Evolutionary conservation across 2,329 filamentous ascomycete species (phyloP).

Genomic region (Botryotinia globosa): DNA sequence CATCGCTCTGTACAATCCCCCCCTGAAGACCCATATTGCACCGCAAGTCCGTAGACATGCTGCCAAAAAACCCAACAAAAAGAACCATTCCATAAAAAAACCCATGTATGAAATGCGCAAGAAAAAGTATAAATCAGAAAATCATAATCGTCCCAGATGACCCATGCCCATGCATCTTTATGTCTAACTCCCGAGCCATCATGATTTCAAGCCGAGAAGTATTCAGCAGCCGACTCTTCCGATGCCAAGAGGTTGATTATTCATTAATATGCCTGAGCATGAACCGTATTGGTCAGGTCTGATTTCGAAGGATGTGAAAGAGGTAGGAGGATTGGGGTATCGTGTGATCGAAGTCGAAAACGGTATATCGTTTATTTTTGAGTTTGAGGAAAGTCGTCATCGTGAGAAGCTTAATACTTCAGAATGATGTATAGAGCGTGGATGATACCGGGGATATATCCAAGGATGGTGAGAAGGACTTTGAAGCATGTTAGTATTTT

Average conservation of each 20-base stretch:
- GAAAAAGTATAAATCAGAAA: slow-evolving; percentile 7
- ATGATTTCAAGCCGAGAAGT: slow-evolving; percentile 8
- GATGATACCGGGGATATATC: slow-evolving; percentile 24
- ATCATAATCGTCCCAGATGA: background rate
- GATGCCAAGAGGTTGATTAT: slow-evolving; percentile 15
- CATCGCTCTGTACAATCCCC: slow-evolving; percentile 10
- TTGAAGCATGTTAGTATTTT: background rate
- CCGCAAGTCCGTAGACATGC: slow-evolving; percentile 31
- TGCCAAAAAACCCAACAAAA: slow-evolving; percentile 23
- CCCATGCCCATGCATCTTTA: slow-evolving; percentile 9
- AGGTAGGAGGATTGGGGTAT: background rate
- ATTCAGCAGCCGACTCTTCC: slow-evolving; percentile 6
- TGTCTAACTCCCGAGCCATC: background rate
- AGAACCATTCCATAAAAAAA: slow-evolving; percentile 14
- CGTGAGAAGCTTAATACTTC: slow-evolving; percentile 63
- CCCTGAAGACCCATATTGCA: slow-evolving; percentile 17
- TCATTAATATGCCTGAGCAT: background rate
- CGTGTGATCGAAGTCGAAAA: background rate
- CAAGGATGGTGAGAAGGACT: slow-evolving; percentile 22
- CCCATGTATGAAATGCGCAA: slow-evolving; percentile 1
- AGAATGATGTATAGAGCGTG: slow-evolving; percentile 60
- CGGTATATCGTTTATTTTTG: background rate
- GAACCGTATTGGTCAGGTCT: background rate
- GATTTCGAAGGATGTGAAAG: slow-evolving; percentile 1
- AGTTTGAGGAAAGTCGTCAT: slow-evolving; percentile 5